A percentile compares a stretch with the other conserved stretches of the same genome.
Evolutionary conservation across 2,329 filamentous ascomycete genomes (phyloP).

Genomic region (Cytospora piceae): DNA sequence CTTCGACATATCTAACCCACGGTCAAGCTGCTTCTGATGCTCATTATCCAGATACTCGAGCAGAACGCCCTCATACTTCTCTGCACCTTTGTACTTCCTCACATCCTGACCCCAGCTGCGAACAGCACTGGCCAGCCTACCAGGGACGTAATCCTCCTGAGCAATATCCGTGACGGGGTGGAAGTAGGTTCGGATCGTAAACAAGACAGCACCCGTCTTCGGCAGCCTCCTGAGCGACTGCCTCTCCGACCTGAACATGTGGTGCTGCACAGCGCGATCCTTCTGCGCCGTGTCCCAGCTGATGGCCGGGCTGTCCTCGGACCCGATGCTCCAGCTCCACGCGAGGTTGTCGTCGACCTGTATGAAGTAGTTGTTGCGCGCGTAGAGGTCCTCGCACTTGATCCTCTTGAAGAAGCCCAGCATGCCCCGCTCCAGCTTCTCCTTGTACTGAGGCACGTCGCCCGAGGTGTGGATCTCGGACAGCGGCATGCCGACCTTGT

Average conservation of each 20-base stretch:
- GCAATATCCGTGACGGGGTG: conserved; percentile 69
- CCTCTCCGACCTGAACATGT: conserved; percentile 77
- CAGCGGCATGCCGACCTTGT: conserved; percentile 80
- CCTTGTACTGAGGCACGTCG: conserved; percentile 71
- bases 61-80: conserved; percentile 73
- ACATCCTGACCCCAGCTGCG: conserved; percentile 83
- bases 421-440: conserved; percentile 78
- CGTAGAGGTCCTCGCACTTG: conserved; percentile 65
- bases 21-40: conserved; percentile 73
- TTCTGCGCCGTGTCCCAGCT: conserved; percentile 80
- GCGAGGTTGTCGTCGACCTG: conserved; percentile 79
- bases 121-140: conserved; percentile 75
- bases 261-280: conserved; percentile 71
- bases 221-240: conserved; percentile 70
- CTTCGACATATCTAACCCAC: conserved; percentile 63
- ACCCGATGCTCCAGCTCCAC: conserved; percentile 77
- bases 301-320: conserved; percentile 66
- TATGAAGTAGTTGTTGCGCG: conserved; percentile 83
- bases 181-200: conserved; percentile 83
- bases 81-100: conserved; percentile 75
- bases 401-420: conserved; percentile 78
- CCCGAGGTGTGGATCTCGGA: conserved; percentile 80
- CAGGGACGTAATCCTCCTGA: conserved; percentile 76
- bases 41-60: conserved; percentile 76
- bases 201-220: conserved; percentile 62